phyloP scores from a whole-genome alignment of 805 yeast genomes.

The Candida orba region DNA sequence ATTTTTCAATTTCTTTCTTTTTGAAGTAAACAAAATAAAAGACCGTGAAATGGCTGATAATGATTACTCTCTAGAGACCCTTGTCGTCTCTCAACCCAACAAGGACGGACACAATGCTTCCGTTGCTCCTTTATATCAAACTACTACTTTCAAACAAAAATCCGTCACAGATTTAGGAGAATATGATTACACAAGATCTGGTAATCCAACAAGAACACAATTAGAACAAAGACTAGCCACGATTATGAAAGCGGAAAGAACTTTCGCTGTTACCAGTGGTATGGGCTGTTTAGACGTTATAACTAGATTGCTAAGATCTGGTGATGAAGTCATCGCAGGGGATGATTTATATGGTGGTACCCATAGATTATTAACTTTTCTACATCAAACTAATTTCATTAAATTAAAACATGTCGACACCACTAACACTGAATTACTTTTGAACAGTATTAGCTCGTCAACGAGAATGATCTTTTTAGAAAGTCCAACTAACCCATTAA shows the following conservation, averaged over 20 bases:
- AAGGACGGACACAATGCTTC: slow-evolving; percentile 72
- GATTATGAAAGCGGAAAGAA: slow-evolving; percentile 69
- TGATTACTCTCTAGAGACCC: slow-evolving; percentile 11
- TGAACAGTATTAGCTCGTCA: slow-evolving; percentile 42
- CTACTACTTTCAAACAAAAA: slow-evolving; percentile 89
- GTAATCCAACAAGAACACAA: slow-evolving; percentile 85
- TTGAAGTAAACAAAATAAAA: background rate
- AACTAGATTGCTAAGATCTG: slow-evolving; percentile 62
- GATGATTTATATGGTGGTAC: slow-evolving; percentile 95
- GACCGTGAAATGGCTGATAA: slow-evolving; percentile 1
- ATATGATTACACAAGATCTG: slow-evolving; percentile 84
- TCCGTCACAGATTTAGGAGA: slow-evolving; percentile 70
- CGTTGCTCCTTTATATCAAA: slow-evolving; percentile 82
- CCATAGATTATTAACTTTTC: slow-evolving; percentile 71
- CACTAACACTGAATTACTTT: slow-evolving; percentile 57
- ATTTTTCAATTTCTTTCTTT: background rate
- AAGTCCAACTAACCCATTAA: slow-evolving; percentile 90
- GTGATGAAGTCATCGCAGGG: slow-evolving; percentile 91
- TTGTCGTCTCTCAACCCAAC: slow-evolving; percentile 22
- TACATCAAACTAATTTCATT: slow-evolving; percentile 56
- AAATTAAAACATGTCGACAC: slow-evolving; percentile 76
- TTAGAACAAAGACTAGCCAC: slow-evolving; percentile 72
- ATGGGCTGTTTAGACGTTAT: slow-evolving; percentile 91
- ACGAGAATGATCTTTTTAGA: slow-evolving; percentile 82
- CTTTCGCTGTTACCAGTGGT: slow-evolving; percentile 82